phyloP scores from a whole-genome alignment of 2,329 filamentous ascomycete species.

The Trichoderma pleuroti region DNA sequence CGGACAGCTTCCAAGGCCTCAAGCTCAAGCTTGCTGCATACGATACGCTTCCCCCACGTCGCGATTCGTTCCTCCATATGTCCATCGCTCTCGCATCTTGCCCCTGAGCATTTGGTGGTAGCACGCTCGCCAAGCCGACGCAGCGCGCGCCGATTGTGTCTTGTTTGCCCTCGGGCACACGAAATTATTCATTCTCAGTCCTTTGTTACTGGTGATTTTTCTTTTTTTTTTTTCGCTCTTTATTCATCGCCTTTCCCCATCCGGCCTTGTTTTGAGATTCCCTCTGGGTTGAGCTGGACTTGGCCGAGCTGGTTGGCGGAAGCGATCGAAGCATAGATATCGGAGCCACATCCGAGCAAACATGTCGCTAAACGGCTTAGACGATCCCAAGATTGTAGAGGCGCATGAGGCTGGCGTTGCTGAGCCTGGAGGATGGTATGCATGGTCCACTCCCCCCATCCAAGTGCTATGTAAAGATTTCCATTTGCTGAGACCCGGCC shows the following conservation, averaged over 20 bases:
- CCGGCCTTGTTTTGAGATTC: not conserved
- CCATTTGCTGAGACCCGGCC: slow-evolving; percentile 23
- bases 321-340: not conserved
- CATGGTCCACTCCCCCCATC: not conserved
- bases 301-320: slow-evolving; percentile 6
- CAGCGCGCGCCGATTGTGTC: slow-evolving; percentile 15
- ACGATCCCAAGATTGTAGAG: slow-evolving; percentile 74
- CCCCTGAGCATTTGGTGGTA: slow-evolving; percentile 19
- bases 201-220: not conserved
- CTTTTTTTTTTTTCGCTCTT: not conserved
- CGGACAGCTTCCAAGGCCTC: not conserved
- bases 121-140: slow-evolving; percentile 13
- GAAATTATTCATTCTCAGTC: not conserved
- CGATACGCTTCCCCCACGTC: not conserved
- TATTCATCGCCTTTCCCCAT: not conserved
- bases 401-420: slow-evolving; percentile 75
- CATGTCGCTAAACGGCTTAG: slow-evolving; percentile 97
- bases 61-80: slow-evolving; percentile 16
- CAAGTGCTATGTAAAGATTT: not conserved
- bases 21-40: not conserved
- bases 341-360: not conserved
- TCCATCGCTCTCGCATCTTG: slow-evolving; percentile 7
- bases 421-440: slow-evolving; percentile 93
- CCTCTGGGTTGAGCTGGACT: slow-evolving; percentile 12
- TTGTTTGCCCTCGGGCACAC: not conserved